A percentile compares a stretch with the other conserved stretches of the same genome.
phyloP scores from a whole-genome alignment of 2,329 filamentous ascomycete genomes.

The Aureobasidium sp. region DNA sequence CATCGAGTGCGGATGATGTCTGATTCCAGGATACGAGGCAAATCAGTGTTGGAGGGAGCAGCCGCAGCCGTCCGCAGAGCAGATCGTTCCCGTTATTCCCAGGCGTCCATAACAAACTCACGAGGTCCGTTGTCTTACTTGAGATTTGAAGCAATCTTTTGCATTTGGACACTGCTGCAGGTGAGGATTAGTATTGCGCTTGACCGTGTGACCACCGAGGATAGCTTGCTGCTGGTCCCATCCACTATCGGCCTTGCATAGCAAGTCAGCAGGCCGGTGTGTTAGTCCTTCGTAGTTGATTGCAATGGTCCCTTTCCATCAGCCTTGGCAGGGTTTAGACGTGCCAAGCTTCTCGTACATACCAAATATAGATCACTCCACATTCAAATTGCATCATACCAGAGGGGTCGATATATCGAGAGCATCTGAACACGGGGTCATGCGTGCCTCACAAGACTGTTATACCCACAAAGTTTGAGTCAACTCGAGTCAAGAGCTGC shows the following conservation, averaged over 20 bases:
- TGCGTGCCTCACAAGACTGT: background rate
- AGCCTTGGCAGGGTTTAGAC: background rate
- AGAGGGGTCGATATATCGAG: background rate
- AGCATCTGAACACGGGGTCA: background rate
- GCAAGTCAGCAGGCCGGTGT: background rate
- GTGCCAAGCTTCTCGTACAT: slow-evolving; percentile 6
- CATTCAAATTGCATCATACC: background rate
- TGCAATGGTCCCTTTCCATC: background rate
- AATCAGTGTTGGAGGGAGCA: background rate
- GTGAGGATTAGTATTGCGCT: background rate
- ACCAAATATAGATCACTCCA: slow-evolving; percentile 4
- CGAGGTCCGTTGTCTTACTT: background rate
- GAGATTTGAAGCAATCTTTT: background rate
- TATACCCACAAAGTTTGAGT: background rate
- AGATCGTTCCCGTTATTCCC: background rate
- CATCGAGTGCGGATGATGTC: background rate
- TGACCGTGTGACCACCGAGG: background rate
- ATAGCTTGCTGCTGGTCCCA: background rate
- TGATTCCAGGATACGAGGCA: background rate
- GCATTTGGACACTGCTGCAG: background rate
- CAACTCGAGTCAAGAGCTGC: background rate
- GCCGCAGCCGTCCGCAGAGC: background rate
- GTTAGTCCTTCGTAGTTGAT: background rate
- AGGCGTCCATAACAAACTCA: background rate
- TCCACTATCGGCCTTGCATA: background rate